Evolutionary conservation across 2,329 filamentous ascomycete species (phyloP), one percentile per base, ranked within the genome.

Genomic region (Cladophialophora carrionii): DNA sequence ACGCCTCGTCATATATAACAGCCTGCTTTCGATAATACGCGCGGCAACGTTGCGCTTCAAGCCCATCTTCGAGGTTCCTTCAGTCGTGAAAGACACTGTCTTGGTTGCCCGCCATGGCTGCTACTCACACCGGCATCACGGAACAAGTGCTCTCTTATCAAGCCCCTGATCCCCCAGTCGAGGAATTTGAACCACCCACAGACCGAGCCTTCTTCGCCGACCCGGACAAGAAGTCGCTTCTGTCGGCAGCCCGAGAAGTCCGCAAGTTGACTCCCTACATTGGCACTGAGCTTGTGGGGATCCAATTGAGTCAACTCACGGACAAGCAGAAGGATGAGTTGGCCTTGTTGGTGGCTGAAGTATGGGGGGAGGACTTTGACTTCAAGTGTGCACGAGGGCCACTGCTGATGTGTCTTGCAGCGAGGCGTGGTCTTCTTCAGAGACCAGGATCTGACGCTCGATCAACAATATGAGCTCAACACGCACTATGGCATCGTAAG

Each of bases 291-390:
- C 62, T 81, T 34, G 74, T 78, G 63, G 78, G 78, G 26, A 72
- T 84, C 41, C 82, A 84, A 64, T 71, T 84, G 61, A 81, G 76
- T 72, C 74, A 79, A 46, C 77, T 84, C 7, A 79, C 78, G 1
- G 76, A 80, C 49, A 73, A 78, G 6, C 80, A 80, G 53, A 82
- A 82, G 61, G 81, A 84, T 62, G 82, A 84, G 69, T 78, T 84
- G 10, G 82, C 81, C 0, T 85, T 88, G 24, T 87, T 89, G 68
- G 88, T 92, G 10, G 88, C 90, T 10, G 84, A 91, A 80, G 83
- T 17, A 76, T 82, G 14, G 79, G 80, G 80, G 82, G 64, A 80
- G 83, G 61, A 76, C 52, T 4, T 54, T 31, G 4, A 2, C 24
- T 20, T 34, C 29, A 26, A 4, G 51, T 54, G 7, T 3, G 2